Conservation (phyloP, 2,329 filamentous ascomycete species). For the Lasiodiplodia gonubiensis region DNA sequence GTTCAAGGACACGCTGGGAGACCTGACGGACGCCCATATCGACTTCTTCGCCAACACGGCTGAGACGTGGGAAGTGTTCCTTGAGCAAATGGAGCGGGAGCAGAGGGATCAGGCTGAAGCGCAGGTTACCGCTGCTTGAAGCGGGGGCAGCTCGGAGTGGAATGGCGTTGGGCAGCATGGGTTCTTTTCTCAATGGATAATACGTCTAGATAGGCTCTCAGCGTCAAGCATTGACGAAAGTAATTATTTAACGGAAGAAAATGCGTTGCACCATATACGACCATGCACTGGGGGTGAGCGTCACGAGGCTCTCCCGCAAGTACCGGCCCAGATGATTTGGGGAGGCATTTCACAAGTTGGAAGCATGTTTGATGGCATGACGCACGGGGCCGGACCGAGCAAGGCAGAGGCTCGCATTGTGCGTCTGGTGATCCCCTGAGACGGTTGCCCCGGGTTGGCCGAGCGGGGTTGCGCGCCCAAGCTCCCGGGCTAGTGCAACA, state of each 20-base stretch:
- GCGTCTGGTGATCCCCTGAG: slow-evolving; percentile 3
- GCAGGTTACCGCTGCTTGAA: slow-evolving; percentile 1
- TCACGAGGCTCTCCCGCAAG: neutral
- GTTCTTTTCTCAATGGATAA: slow-evolving; percentile 11
- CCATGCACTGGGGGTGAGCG: neutral
- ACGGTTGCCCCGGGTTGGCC: neutral
- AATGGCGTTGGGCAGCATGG: slow-evolving; percentile 12
- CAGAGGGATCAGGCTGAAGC: slow-evolving; percentile 18
- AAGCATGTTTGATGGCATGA: neutral
- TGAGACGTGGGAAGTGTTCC: slow-evolving; percentile 85
- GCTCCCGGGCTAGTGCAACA: slow-evolving; percentile 14
- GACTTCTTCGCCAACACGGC: slow-evolving; percentile 82
- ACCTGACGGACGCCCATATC: slow-evolving; percentile 82
- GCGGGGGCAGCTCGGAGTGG: slow-evolving; percentile 2
- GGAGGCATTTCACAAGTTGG: neutral
- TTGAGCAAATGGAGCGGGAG: slow-evolving; percentile 84
- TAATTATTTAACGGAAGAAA: neutral
- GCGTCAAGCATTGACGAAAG: slow-evolving; percentile 3
- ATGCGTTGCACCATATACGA: neutral
- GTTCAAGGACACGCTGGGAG: slow-evolving; percentile 85
- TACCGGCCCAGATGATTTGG: neutral
- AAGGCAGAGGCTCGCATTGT: slow-evolving; percentile 11
- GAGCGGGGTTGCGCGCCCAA: slow-evolving; percentile 17
- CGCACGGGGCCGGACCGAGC: slow-evolving; percentile 1
- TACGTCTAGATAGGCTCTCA: slow-evolving; percentile 1